These are phyloP conservation scores for Mycosarcoma maydis DNA, from an alignment of 1,284 basidiomycete species.

Conservation along the genomic window DNA sequence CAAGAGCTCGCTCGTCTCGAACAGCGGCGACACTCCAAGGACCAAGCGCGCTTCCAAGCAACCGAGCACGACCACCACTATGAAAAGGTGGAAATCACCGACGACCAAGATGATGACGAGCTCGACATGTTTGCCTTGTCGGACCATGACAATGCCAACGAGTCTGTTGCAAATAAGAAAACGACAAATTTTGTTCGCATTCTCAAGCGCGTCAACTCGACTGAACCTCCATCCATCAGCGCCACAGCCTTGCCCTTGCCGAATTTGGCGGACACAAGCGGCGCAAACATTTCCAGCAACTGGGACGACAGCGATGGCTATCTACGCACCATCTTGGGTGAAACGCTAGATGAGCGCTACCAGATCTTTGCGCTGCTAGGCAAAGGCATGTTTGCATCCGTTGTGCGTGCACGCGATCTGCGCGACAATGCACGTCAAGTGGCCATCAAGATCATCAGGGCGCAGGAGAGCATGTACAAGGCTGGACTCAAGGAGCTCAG, in stretches of 20 bases:
- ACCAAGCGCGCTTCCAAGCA: not conserved
- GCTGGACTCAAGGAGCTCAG: conserved; percentile 92
- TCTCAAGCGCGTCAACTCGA: conserved; percentile 18
- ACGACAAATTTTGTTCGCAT: conserved; percentile 54
- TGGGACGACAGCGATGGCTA: conserved; percentile 89
- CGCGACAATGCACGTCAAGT: conserved; percentile 73
- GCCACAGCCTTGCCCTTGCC: not conserved
- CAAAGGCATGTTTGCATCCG: conserved; percentile 98
- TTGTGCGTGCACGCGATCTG: conserved; percentile 84
- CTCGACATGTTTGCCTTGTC: conserved; percentile 65
- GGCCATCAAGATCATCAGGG: conserved; percentile 95
- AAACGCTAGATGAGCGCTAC: conserved; percentile 88
- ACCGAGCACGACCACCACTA: conserved; percentile 45
- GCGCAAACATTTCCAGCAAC: conserved; percentile 69
- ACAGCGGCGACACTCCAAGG: conserved; percentile 12
- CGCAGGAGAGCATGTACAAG: conserved; percentile 97
- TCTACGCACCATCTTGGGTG: conserved; percentile 91
- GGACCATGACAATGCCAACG: conserved; percentile 20
- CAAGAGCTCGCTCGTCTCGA: conserved; percentile 35
- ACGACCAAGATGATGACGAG: conserved; percentile 59
- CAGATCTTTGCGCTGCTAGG: conserved; percentile 93
- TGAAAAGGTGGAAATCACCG: conserved; percentile 61
- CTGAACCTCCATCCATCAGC: not conserved
- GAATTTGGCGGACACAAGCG: not conserved
- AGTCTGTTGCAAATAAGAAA: conserved; percentile 15